These are phyloP conservation scores for Aspergillus asperescens DNA, from an alignment of 495 filamentous ascomycete genomes.

Conservation along the genomic window DNA sequence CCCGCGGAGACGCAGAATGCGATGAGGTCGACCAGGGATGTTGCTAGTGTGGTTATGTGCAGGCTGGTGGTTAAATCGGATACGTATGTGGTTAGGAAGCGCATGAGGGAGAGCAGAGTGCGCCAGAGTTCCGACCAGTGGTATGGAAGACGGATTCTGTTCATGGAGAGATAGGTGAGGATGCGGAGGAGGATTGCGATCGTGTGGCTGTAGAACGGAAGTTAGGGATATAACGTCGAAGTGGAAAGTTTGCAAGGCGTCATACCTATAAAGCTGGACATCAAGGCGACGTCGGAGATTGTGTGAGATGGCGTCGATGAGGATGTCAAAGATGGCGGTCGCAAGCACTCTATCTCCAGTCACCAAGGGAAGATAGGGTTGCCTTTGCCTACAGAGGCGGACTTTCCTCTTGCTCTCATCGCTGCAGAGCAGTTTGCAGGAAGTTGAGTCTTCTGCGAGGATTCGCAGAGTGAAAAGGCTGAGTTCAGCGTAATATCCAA, in stretches of 20 bases:
- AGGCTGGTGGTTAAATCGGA: constrained; percentile 61
- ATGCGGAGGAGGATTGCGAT: constrained; percentile 77
- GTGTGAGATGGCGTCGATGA: constrained; percentile 89
- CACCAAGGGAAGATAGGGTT: constrained; percentile 77
- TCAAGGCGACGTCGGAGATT: constrained; percentile 84
- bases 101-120: constrained; percentile 79
- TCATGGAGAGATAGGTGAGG: constrained; percentile 75
- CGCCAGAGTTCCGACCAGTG: constrained; percentile 98
- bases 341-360: constrained; percentile 64
- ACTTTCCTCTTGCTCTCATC: constrained; percentile 71
- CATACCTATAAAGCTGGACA: constrained; percentile 70
- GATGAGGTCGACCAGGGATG: constrained; percentile 69
- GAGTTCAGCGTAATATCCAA: constrained; percentile 75
- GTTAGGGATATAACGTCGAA: neutral
- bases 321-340: constrained; percentile 72
- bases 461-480: constrained; percentile 79
- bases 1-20: constrained; percentile 81
- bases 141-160: constrained; percentile 70
- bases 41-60: constrained; percentile 50
- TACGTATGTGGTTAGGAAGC: constrained; percentile 83
- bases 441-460: constrained; percentile 75
- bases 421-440: constrained; percentile 81
- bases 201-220: constrained; percentile 29
- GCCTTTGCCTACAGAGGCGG: constrained; percentile 83
- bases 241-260: constrained; percentile 2